Base-by-base conservation (phyloP, 805 yeast genomes). In the Candida verbasci region DNA sequence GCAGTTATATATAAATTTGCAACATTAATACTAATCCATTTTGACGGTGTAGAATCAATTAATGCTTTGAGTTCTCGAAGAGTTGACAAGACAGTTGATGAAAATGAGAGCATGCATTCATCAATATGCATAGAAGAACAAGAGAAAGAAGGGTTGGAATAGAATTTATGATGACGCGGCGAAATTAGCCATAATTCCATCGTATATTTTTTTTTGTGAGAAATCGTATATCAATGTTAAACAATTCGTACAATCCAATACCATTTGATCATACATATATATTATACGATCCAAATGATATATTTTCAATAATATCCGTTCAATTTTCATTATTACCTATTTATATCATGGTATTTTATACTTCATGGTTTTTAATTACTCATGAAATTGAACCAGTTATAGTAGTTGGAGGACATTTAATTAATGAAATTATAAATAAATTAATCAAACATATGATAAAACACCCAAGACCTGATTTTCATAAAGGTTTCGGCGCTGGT, bases 261-360 rank as follows among this genome's bases (percentile, higher is more conserved):
- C 91, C 95, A 0, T 83, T 88, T 52, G 96, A 88, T 53, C 87
- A 86, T 52, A 88, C 97, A 0, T 82, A 83, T 51, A 84, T 91
- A 14, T 63, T 86, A 16, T 91, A 88, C 52, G 81, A 83, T 45
- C 82, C 88, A 6, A 55, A 62, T 9, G 93, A 82, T 50, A 45
- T 62, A 5, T 32, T 85, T 8, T 79, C 95, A 3, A 55, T 76
- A 23, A 49, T 73, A 0, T 63, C 78, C 8, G 96, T 91, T 1
- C 74, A 82, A 35, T 72, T 84, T 39, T 83, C 97, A 14, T 68
- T 93, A 18, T 64, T 82, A 6, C 98, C 98, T 1, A 83, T 89
- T 36, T 74, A 81, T 27, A 68, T 86, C 15, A 71, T 89, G 58
- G 77, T 85, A 16, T 84, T 85, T 50, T 82, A 89, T 50, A 73